A percentile compares a stretch with the other conserved stretches of the same genome.
Evolutionary conservation across 306 rosid genomes (phyloP).

Genomic region (Fagus sylvatica): DNA sequence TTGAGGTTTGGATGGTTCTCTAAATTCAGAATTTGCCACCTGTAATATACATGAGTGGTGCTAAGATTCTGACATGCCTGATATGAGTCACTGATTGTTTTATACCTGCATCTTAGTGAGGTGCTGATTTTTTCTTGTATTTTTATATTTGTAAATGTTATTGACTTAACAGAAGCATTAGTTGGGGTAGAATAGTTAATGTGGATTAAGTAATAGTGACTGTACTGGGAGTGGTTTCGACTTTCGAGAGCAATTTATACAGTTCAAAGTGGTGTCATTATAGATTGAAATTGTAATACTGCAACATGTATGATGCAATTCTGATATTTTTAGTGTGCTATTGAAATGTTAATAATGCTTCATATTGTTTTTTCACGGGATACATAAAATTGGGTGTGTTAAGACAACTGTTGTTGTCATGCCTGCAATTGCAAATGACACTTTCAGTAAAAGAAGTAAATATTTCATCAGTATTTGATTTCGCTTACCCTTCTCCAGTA

Average conservation of each 20-base stretch:
- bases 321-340: neutral
- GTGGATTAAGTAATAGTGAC: neutral
- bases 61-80: conserved; percentile 2
- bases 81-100: conserved; percentile 11
- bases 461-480: neutral
- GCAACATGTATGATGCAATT: neutral
- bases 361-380: neutral
- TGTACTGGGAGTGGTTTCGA: neutral
- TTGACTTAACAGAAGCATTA: neutral
- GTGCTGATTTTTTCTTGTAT: conserved; percentile 11
- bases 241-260: neutral
- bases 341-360: neutral
- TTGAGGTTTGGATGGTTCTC: conserved; percentile 9
- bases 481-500: no score
- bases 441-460: neutral
- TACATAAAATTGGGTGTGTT: neutral
- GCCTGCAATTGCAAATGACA: neutral
- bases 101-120: conserved; percentile 1
- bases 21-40: conserved; percentile 7
- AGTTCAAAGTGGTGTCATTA: neutral
- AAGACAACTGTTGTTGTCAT: neutral
- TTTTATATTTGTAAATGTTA: conserved; percentile 19
- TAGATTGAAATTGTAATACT: neutral
- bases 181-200: neutral
- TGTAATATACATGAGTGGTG: conserved; percentile 13